Conservation (phyloP, 2,329 filamentous ascomycete species). For the Lecanicillium sp. region DNA sequence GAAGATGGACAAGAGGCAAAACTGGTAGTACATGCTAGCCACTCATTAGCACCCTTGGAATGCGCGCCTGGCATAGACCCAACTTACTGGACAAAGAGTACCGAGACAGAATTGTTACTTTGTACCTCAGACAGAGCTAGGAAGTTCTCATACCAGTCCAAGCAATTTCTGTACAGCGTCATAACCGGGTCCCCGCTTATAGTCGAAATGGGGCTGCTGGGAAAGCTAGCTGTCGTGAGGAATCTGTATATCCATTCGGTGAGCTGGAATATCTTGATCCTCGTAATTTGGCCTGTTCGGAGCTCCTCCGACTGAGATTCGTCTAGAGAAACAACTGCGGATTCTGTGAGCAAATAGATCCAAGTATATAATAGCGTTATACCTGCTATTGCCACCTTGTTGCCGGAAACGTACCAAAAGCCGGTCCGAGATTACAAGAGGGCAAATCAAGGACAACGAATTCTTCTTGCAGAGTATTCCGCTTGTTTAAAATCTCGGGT, state of each 20-base stretch:
- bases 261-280: constrained; percentile 12
- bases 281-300: constrained; percentile 2
- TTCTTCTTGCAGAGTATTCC: no score
- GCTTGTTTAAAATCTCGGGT: no score
- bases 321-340: background rate
- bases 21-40: constrained; percentile 14
- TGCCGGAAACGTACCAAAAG: no score
- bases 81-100: constrained; percentile 13
- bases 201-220: no score
- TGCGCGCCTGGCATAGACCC: background rate
- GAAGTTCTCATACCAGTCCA: constrained; percentile 13
- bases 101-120: constrained; percentile 7
- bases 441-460: no score
- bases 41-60: background rate
- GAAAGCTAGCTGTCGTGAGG: constrained; percentile 1
- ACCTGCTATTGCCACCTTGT: no score
- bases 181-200: background rate
- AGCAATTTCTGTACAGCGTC: constrained; percentile 10
- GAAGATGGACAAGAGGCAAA: constrained; percentile 11
- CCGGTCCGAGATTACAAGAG: no score
- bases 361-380: no score
- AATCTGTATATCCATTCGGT: constrained; percentile 12
- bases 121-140: constrained; percentile 5
- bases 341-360: background rate
- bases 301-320: background rate